phyloP scores from a whole-genome alignment of 768 basidiomycete genomes.

The Mycena maculata region DNA sequence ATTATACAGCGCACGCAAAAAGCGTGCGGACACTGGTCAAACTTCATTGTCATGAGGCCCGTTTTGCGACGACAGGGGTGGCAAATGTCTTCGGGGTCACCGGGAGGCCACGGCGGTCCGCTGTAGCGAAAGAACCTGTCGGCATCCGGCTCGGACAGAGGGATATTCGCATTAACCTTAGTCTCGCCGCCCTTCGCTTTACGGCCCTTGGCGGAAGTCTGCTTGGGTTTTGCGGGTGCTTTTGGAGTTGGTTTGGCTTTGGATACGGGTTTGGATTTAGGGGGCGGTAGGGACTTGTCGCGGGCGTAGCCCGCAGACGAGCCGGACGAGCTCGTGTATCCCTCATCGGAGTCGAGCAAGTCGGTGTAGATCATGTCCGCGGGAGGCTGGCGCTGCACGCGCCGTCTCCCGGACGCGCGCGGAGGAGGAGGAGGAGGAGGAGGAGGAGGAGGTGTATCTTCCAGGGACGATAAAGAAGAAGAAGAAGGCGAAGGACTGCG shows the following conservation, averaged over 20 bases:
- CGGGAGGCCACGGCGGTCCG: constrained; percentile 31
- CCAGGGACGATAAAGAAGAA: too few relatives aligned
- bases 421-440: not conserved
- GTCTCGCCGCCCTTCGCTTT: constrained; percentile 6
- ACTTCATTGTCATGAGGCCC: not conserved
- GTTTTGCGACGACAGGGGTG: constrained; percentile 28
- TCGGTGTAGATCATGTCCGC: constrained; percentile 13
- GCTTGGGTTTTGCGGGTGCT: constrained; percentile 4
- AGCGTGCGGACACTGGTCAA: constrained; percentile 7
- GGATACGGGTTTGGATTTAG: not conserved
- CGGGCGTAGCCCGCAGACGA: not conserved
- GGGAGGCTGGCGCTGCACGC: not conserved
- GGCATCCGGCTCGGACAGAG: not conserved
- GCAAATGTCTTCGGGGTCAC: constrained; percentile 4
- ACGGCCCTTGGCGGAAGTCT: not conserved
- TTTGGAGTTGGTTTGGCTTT: too few relatives aligned
- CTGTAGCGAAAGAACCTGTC: constrained; percentile 33
- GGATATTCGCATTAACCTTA: constrained; percentile 12
- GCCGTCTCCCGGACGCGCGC: not conserved
- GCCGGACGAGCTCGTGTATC: not conserved
- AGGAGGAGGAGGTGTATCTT: constrained; percentile 1
- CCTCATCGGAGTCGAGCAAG: not conserved
- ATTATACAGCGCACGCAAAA: constrained; percentile 31
- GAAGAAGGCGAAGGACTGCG: constrained; percentile 4
- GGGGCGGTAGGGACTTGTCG: not conserved